A percentile compares a stretch with the other conserved stretches of the same genome.
phyloP scores from a whole-genome alignment of 371 early-diverging fungal species.

The Neoconidiobolus thromboides region DNA sequence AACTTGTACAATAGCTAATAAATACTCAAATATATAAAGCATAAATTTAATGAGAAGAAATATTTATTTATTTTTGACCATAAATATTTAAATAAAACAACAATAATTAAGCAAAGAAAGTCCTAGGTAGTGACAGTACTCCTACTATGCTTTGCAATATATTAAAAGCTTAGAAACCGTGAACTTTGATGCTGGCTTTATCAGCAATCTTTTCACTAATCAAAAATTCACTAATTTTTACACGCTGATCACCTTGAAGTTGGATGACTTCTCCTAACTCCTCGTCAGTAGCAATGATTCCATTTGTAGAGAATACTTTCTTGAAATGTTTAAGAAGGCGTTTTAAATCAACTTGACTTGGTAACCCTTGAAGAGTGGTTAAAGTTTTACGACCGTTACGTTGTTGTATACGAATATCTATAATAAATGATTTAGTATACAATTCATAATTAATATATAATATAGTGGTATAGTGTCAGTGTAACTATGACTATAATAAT shows the following conservation, averaged over 20 bases:
- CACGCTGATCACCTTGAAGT: slow-evolving; percentile 88
- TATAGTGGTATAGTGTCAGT: neutral
- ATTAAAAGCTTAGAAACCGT: slow-evolving; percentile 63
- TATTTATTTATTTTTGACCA: no score
- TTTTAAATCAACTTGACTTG: slow-evolving; percentile 73
- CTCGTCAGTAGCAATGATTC: slow-evolving; percentile 79
- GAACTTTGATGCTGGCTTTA: slow-evolving; percentile 75
- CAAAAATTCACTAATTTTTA: slow-evolving; percentile 65
- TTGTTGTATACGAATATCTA: slow-evolving; percentile 93
- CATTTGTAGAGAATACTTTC: slow-evolving; percentile 94
- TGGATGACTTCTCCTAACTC: slow-evolving; percentile 81
- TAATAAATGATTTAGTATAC: neutral
- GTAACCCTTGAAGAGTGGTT: slow-evolving; percentile 30
- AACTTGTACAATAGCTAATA: no score
- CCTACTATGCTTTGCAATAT: no score
- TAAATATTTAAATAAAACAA: no score
- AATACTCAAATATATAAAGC: no score
- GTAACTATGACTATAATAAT: slow-evolving; percentile 7
- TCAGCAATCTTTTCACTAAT: slow-evolving; percentile 53
- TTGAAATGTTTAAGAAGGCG: slow-evolving; percentile 85
- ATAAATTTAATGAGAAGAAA: no score
- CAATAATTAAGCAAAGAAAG: no score
- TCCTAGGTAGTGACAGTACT: no score
- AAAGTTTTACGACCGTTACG: slow-evolving; percentile 90
- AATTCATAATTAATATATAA: neutral